These are phyloP conservation scores for Auricularia sp. DNA, from an alignment of 768 basidiomycete genomes.

Conservation along the genomic window DNA sequence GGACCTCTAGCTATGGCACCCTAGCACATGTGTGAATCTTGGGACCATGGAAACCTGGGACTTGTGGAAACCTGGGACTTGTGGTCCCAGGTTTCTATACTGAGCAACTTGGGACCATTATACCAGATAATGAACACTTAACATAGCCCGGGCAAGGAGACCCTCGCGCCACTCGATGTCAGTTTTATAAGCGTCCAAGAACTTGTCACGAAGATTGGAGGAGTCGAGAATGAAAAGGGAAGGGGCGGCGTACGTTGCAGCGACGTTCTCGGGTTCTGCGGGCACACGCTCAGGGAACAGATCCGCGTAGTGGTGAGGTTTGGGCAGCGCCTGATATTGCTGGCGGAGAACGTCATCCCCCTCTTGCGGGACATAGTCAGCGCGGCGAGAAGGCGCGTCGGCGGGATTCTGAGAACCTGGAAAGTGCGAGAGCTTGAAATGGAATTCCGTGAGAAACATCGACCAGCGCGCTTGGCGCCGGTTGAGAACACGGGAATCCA, in stretches of 20 bases:
- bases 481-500: too few species aligned
- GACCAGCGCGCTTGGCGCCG: constrained; percentile 25
- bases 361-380: constrained; percentile 3
- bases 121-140: too few species aligned
- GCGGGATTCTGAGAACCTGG: constrained; percentile 1
- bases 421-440: constrained; percentile 15
- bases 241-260: not conserved
- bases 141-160: not conserved
- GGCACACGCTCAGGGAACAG: too few species aligned
- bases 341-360: constrained; percentile 4
- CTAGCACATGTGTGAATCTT: too few species aligned
- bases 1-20: too few species aligned
- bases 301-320: not conserved
- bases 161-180: too few species aligned
- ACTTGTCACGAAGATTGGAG: not conserved
- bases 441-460: constrained; percentile 22
- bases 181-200: too few species aligned
- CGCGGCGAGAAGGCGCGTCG: constrained; percentile 6
- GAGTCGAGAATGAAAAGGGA: not conserved
- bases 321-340: constrained; percentile 2
- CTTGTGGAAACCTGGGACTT: too few species aligned
- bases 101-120: too few species aligned
- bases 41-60: too few species aligned
- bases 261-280: not conserved
- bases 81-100: too few species aligned